Evolutionary conservation across 192 early-diverging fungal genomes (phyloP).

Genomic region (Backusella luteola): DNA sequence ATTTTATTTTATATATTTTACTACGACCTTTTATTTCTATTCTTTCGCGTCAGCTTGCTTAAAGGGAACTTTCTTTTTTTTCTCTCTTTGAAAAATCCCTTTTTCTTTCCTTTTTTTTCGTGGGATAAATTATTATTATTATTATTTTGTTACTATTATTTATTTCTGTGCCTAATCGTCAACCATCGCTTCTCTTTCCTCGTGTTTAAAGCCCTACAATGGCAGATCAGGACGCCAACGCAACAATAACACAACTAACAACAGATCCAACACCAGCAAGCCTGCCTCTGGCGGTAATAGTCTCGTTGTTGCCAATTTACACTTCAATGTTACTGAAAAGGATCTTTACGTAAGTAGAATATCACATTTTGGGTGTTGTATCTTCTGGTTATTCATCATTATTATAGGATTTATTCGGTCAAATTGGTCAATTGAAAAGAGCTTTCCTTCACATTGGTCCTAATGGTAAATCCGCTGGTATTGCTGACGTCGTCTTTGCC

Average conservation of each 20-base stretch:
- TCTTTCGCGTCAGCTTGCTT: background rate
- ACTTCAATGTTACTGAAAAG: slow-evolving; percentile 55
- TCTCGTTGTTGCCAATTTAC: slow-evolving; percentile 39
- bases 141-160: background rate
- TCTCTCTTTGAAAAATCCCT: background rate
- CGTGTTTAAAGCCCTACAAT: slow-evolving; percentile 15
- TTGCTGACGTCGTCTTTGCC: slow-evolving; percentile 49
- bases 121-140: background rate
- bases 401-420: slow-evolving; percentile 50
- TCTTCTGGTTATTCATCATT: background rate
- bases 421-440: slow-evolving; percentile 47
- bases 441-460: slow-evolving; percentile 48
- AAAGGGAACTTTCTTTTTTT: background rate
- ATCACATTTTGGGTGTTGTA: background rate
- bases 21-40: background rate
- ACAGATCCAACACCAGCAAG: background rate
- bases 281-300: background rate
- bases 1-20: background rate
- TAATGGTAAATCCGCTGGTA: slow-evolving; percentile 51
- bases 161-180: slow-evolving; percentile 15
- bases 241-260: background rate
- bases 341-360: slow-evolving; percentile 47
- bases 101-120: background rate
- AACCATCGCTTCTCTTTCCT: slow-evolving; percentile 10
- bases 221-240: slow-evolving; percentile 1